A percentile compares a stretch with the other conserved stretches of the same genome.
These are phyloP conservation scores for Lasiosphaeriaceae sp. DNA, from an alignment of 495 filamentous ascomycete species.

Conservation along the genomic window DNA sequence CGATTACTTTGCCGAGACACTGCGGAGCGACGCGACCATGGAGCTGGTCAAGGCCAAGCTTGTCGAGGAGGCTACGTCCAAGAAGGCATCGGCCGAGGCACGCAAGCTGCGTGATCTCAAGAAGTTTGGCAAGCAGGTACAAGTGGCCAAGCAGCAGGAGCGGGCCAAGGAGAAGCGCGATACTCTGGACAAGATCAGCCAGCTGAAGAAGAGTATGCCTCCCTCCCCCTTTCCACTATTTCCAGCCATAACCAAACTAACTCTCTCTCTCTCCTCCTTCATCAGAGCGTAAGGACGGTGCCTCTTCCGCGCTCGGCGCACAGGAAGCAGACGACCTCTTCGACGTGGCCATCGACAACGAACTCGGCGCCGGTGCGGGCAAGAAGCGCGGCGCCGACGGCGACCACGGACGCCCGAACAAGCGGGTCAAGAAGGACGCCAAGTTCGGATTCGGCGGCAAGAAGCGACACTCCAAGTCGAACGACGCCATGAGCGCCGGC, in stretches of 20 bases:
- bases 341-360: constrained; percentile 87
- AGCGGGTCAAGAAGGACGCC: constrained; percentile 87
- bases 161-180: constrained; percentile 84
- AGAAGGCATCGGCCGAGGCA: constrained; percentile 90
- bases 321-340: constrained; percentile 90
- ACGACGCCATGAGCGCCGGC: constrained; percentile 71
- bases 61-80: constrained; percentile 82
- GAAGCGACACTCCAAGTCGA: constrained; percentile 84
- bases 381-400: constrained; percentile 34
- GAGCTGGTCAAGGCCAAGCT: constrained; percentile 90
- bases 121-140: constrained; percentile 99
- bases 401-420: constrained; percentile 47
- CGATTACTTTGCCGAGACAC: constrained; percentile 98
- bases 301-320: constrained; percentile 51
- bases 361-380: constrained; percentile 48
- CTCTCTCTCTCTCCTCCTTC: constrained; percentile 4
- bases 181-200: constrained; percentile 87
- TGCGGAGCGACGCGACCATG: constrained; percentile 98
- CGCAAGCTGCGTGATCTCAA: constrained; percentile 90
- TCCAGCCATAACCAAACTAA: constrained; percentile 8
- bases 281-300: constrained; percentile 78
- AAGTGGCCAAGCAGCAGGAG: constrained; percentile 94
- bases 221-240: neutral
- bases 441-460: constrained; percentile 95
- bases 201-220: constrained; percentile 83